Conservation (phyloP, 176 grass and related monocot species). For the Carex scoparia region DNA sequence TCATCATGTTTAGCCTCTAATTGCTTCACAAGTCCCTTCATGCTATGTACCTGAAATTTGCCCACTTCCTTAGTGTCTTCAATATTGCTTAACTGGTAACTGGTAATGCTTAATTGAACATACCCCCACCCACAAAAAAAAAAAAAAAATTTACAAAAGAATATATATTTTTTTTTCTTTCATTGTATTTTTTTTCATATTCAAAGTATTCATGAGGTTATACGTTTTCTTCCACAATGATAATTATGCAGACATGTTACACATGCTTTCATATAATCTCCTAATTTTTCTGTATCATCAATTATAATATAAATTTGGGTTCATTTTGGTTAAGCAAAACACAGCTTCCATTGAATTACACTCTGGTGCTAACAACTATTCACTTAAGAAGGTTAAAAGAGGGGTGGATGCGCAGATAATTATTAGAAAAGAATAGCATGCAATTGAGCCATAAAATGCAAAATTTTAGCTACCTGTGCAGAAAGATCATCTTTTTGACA, state of each 20-base stretch:
- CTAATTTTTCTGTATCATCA: not conserved
- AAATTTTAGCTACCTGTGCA: slow-evolving; percentile 12
- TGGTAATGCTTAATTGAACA: not conserved
- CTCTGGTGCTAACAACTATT: not conserved
- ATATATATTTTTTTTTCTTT: not conserved
- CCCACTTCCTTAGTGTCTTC: not conserved
- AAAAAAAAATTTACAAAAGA: not conserved
- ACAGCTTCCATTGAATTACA: not conserved
- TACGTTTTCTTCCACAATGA: not conserved
- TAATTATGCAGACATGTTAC: not conserved
- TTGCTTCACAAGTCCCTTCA: slow-evolving; percentile 6
- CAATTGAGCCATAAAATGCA: slow-evolving; percentile 6
- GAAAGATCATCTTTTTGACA: slow-evolving; percentile 24
- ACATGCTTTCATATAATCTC: not conserved
- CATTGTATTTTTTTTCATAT: not conserved
- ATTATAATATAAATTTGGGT: not conserved
- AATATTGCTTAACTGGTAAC: not conserved
- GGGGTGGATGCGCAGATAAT: not conserved
- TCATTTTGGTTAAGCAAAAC: not conserved
- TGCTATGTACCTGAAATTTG: slow-evolving; percentile 22
- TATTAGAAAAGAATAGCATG: not conserved
- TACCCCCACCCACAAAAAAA: not conserved
- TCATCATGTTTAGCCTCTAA: slow-evolving; percentile 17
- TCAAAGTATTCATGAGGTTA: not conserved
- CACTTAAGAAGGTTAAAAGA: not conserved